Percentiles rank a stretch among this genome's conserved stretches.
Evolutionary conservation across 2,329 filamentous ascomycete genomes (phyloP).

Genomic region (Diaporthe citrichinensis): DNA sequence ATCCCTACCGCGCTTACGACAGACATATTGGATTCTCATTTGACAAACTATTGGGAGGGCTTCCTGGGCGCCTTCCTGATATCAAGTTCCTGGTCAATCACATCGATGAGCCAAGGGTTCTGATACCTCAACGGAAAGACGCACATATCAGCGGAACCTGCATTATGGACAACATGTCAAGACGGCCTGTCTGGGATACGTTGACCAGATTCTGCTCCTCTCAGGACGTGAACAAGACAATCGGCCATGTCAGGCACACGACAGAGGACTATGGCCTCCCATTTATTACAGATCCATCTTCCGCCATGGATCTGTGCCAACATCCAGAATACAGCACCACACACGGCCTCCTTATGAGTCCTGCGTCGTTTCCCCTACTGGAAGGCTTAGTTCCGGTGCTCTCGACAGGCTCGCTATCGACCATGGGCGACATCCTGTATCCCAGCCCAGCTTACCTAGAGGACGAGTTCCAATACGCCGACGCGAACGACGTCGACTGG

Average conservation of each 20-base stretch:
- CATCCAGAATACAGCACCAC: conserved; percentile 58
- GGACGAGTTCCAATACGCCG: conserved; percentile 36
- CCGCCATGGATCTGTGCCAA: conserved; percentile 56
- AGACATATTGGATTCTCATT: conserved; percentile 26
- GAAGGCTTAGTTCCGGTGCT: conserved; percentile 20
- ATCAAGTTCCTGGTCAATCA: conserved; percentile 62
- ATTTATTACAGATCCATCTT: conserved; percentile 52
- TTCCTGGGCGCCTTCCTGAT: conserved; percentile 51
- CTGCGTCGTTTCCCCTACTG: conserved; percentile 53
- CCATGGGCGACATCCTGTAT: conserved; percentile 40
- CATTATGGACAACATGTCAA: conserved; percentile 43
- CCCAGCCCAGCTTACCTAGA: conserved; percentile 38
- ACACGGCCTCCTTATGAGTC: conserved; percentile 62
- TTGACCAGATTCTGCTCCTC: background rate
- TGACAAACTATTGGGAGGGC: conserved; percentile 45
- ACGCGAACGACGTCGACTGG: conserved; percentile 32
- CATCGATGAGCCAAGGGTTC: conserved; percentile 62
- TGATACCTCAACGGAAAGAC: conserved; percentile 43
- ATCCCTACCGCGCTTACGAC: conserved; percentile 27
- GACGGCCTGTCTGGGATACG: conserved; percentile 51
- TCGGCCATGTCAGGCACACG: too few relatives aligned
- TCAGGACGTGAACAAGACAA: background rate
- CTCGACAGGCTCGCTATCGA: conserved; percentile 32
- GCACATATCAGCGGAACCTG: background rate
- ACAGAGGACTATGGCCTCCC: conserved; percentile 49